These are phyloP conservation scores for Termitomyces sp. DNA, from an alignment of 768 basidiomycete species.

Conservation along the genomic window DNA sequence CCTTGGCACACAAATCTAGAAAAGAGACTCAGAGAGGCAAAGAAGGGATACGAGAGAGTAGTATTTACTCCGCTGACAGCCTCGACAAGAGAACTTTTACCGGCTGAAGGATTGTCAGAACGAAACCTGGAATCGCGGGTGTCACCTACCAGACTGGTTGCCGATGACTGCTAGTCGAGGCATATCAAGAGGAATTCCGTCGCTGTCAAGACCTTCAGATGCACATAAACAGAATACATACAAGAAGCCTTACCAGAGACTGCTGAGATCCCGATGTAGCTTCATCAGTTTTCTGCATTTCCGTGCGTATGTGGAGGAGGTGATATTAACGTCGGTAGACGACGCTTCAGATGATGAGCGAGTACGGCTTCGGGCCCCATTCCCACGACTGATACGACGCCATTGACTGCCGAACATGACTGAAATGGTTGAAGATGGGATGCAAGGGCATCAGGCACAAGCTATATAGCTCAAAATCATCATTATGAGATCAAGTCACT, in stretches of 20 bases:
- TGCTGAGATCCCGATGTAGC: constrained; percentile 1
- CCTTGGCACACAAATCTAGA: constrained; percentile 59
- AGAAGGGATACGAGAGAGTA: not conserved
- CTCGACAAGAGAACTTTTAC: constrained; percentile 6
- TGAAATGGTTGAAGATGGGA: not conserved
- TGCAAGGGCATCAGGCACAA: not conserved
- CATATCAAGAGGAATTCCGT: constrained; percentile 4
- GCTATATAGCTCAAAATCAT: not conserved
- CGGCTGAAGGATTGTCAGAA: not conserved
- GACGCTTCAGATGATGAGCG: not conserved
- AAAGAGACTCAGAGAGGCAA: not conserved
- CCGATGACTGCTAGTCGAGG: constrained; percentile 8
- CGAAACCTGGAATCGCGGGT: not conserved
- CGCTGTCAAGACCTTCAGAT: not conserved
- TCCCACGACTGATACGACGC: not conserved
- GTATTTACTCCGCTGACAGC: constrained; percentile 2
- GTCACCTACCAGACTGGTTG: constrained; percentile 1
- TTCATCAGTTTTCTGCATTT: constrained; percentile 4
- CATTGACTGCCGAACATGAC: not conserved
- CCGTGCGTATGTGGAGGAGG: not conserved
- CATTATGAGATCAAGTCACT: not conserved
- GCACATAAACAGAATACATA: not conserved
- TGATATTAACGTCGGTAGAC: not conserved
- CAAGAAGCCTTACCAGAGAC: not conserved
- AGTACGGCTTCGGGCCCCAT: not conserved